Conservation (phyloP, 1,139 yeast genomes). For the Blastobotrys malaysiensis region DNA sequence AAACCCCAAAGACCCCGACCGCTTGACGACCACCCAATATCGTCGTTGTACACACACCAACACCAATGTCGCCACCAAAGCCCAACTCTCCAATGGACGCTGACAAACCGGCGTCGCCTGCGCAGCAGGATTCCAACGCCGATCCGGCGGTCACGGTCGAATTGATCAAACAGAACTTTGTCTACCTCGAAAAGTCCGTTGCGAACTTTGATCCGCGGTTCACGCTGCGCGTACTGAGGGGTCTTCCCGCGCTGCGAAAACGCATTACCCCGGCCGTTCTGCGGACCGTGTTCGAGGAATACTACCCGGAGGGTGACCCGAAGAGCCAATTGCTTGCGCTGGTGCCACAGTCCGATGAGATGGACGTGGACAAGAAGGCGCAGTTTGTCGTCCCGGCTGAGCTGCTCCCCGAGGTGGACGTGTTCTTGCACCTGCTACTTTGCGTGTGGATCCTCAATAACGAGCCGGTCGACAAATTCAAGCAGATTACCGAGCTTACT, state of each 20-base stretch:
- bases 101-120: conserved; percentile 11
- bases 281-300: conserved; percentile 46
- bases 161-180: conserved; percentile 51
- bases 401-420: conserved; percentile 70
- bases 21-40: too few relatives aligned
- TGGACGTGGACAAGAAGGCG: conserved; percentile 28
- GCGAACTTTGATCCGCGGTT: conserved; percentile 78
- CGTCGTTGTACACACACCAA: too few relatives aligned
- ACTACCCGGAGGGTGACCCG: conserved; percentile 47
- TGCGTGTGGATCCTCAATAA: conserved; percentile 72
- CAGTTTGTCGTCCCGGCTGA: conserved; percentile 25
- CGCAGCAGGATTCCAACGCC: conserved; percentile 9
- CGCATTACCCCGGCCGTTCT: conserved; percentile 52
- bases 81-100: conserved; percentile 9
- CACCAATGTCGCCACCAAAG: not conserved
- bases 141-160: conserved; percentile 15
- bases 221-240: conserved; percentile 79
- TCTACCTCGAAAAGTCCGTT: conserved; percentile 64
- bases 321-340: conserved; percentile 42
- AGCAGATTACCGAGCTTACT: conserved; percentile 38
- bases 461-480: conserved; percentile 37
- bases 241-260: conserved; percentile 69
- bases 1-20: too few relatives aligned
- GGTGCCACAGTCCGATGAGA: conserved; percentile 21
- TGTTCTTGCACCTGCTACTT: conserved; percentile 70